Evolutionary conservation across 179 eudicot genomes (phyloP).

Genomic region (Vitellaria paradoxa): DNA sequence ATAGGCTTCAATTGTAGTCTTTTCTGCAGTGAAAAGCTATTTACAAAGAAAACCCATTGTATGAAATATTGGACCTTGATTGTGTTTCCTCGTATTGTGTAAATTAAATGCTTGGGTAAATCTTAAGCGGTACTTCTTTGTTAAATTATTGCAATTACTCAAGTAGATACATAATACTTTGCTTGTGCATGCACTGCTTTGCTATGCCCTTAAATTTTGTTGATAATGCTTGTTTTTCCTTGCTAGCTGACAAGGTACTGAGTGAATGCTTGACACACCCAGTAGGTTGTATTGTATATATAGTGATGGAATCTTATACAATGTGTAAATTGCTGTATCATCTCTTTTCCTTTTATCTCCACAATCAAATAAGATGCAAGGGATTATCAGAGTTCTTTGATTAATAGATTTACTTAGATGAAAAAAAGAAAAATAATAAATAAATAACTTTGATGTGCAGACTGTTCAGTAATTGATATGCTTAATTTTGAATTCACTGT

Average conservation of each 20-base stretch:
- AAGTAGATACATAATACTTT: neutral
- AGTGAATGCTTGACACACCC: no score
- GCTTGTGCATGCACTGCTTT: neutral
- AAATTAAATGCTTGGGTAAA: neutral
- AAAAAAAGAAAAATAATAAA: no score
- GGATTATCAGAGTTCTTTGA: neutral
- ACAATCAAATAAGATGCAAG: neutral
- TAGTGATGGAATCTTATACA: no score
- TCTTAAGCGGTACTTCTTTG: neutral
- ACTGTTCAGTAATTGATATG: neutral
- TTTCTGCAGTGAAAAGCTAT: no score
- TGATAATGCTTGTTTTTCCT: neutral
- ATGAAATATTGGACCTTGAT: no score
- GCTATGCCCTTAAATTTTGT: neutral
- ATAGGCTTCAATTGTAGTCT: no score
- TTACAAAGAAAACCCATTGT: no score
- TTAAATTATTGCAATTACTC: neutral
- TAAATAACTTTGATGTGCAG: no score
- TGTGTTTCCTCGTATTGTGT: neutral
- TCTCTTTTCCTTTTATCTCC: neutral
- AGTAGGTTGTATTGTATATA: no score
- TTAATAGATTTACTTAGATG: no score
- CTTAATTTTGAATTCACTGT: constrained; percentile 1
- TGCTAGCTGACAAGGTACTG: no score
- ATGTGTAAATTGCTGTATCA: no score